Percentiles rank a stretch among this genome's conserved stretches.
phyloP scores from a whole-genome alignment of 108 stramenopile species.

The Thalassiosira profunda region DNA sequence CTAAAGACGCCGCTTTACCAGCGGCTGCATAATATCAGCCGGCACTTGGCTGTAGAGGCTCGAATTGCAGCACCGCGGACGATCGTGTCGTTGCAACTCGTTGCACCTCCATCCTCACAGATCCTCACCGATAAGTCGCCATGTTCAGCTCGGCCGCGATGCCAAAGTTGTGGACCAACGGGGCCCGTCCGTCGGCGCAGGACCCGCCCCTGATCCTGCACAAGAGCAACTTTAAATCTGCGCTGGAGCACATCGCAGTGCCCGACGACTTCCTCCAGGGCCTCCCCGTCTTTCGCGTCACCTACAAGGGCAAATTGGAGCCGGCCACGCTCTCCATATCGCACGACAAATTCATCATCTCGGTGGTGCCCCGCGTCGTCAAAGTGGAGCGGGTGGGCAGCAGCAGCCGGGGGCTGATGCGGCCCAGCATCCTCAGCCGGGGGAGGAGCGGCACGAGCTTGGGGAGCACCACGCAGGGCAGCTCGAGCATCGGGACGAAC shows the following conservation, averaged over 20 bases:
- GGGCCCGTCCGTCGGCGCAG: no score
- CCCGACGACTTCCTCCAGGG: constrained; percentile 58
- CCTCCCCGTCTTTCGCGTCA: constrained; percentile 61
- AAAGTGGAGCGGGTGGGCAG: constrained; percentile 26
- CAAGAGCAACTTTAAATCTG: constrained; percentile 58
- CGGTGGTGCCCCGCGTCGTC: constrained; percentile 49
- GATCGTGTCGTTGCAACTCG: no score
- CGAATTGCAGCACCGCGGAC: no score
- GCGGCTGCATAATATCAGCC: no score
- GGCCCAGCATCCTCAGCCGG: constrained; percentile 32
- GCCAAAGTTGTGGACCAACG: no score
- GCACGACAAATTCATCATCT: constrained; percentile 75
- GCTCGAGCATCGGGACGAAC: constrained; percentile 29
- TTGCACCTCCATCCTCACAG: no score
- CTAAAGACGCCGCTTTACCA: no score
- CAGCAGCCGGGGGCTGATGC: constrained; percentile 9
- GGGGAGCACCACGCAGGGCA: constrained; percentile 8
- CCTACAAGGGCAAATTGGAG: constrained; percentile 69
- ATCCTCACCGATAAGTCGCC: no score
- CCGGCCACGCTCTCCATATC: constrained; percentile 52
- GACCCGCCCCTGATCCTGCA: no score
- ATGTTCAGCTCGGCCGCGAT: no score
- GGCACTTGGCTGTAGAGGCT: no score
- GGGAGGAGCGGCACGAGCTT: constrained; percentile 11
- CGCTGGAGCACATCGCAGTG: constrained; percentile 56